These are phyloP conservation scores for Salvia splendens DNA, from an alignment of 257 asterid species.

Conservation along the genomic window DNA sequence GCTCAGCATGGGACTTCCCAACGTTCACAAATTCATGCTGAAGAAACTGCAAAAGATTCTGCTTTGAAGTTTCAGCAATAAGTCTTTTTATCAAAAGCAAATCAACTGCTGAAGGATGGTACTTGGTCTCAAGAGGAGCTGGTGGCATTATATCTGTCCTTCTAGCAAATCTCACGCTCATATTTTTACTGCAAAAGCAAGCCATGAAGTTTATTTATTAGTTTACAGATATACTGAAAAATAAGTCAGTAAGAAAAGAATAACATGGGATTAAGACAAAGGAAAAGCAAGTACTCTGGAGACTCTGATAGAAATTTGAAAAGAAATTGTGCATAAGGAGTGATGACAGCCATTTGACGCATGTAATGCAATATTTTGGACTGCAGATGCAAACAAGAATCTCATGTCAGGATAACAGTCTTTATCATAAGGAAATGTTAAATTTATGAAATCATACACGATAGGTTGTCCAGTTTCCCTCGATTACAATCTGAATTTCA, in stretches of 20 bases:
- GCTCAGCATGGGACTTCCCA: conserved; percentile 76
- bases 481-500: conserved; percentile 87
- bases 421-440: conserved; percentile 21
- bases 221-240: conserved; percentile 17
- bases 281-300: conserved; percentile 64
- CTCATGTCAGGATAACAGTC: conserved; percentile 7
- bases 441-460: conserved; percentile 58
- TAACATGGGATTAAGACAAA: conserved; percentile 21
- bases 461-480: conserved; percentile 91
- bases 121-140: conserved; percentile 85
- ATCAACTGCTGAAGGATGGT: conserved; percentile 96
- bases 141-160: conserved; percentile 94
- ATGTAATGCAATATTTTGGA: conserved; percentile 88
- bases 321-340: conserved; percentile 87
- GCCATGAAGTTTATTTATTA: conserved; percentile 20
- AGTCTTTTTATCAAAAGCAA: conserved; percentile 86
- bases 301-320: conserved; percentile 82
- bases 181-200: conserved; percentile 60
- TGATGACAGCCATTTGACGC: conserved; percentile 98
- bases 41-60: conserved; percentile 74
- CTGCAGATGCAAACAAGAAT: conserved; percentile 47
- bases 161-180: conserved; percentile 65
- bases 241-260: conserved; percentile 21
- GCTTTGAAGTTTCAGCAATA: conserved; percentile 76
- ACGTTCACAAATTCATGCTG: conserved; percentile 92